phyloP scores from a whole-genome alignment of 192 early-diverging fungal species.

The Backusella liffmaniae region DNA sequence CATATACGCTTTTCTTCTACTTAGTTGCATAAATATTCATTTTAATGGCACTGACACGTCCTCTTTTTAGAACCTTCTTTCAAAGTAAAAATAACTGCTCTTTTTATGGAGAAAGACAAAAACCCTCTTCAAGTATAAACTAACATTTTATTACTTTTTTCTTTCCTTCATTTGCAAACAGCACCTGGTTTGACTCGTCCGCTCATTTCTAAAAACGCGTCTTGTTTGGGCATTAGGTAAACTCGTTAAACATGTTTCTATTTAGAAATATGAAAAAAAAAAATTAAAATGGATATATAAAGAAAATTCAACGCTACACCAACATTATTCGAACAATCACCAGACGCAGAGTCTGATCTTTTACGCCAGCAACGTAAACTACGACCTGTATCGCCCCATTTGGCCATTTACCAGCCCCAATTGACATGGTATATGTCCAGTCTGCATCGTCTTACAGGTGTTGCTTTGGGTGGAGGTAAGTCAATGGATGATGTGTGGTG shows the following conservation, averaged over 20 bases:
- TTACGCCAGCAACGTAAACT: slow-evolving; percentile 49
- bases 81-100: background rate
- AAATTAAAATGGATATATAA: background rate
- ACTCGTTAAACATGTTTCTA: background rate
- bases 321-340: slow-evolving; percentile 19
- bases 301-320: slow-evolving; percentile 34
- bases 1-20: background rate
- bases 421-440: slow-evolving; percentile 79
- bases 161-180: background rate
- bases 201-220: background rate
- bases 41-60: background rate
- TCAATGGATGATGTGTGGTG: background rate
- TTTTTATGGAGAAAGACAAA: background rate
- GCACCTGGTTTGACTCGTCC: background rate
- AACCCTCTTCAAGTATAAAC: background rate
- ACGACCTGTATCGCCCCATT: slow-evolving; percentile 82
- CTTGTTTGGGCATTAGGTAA: background rate
- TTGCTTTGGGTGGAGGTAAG: slow-evolving; percentile 64
- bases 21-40: background rate
- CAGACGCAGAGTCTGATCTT: slow-evolving; percentile 37
- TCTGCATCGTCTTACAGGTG: slow-evolving; percentile 75
- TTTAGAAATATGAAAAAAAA: background rate
- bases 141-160: background rate
- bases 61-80: background rate
- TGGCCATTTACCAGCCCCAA: slow-evolving; percentile 90